These are phyloP conservation scores for Heterobasidion irregulare DNA, from an alignment of 1,284 basidiomycete genomes.

Conservation along the genomic window DNA sequence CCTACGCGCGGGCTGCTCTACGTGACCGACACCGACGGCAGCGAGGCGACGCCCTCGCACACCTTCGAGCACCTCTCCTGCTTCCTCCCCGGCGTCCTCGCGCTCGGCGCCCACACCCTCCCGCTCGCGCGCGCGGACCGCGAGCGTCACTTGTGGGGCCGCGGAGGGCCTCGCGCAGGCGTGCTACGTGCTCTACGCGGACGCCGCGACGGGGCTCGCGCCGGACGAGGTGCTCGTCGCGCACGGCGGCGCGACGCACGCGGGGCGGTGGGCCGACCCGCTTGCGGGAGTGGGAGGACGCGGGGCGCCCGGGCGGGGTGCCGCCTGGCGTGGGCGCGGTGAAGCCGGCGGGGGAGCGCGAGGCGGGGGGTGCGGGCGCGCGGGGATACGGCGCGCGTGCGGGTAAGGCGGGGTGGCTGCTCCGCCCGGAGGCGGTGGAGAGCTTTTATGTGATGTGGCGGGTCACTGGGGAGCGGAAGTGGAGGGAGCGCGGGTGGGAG, in stretches of 20 bases:
- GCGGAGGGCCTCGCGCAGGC: slow-evolving; percentile 62
- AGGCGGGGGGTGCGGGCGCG: slow-evolving; percentile 13
- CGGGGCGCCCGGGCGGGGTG: slow-evolving; percentile 21
- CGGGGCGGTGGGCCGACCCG: slow-evolving; percentile 43
- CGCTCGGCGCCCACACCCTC: slow-evolving; percentile 58
- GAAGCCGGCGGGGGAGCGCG: slow-evolving; percentile 17
- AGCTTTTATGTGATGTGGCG: slow-evolving; percentile 66
- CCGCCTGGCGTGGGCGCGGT: slow-evolving; percentile 41
- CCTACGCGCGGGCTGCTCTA: slow-evolving; percentile 61
- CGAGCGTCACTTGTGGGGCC: slow-evolving; percentile 54
- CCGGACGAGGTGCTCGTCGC: slow-evolving; percentile 39
- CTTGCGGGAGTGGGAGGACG: slow-evolving; percentile 39
- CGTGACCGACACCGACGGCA: slow-evolving; percentile 44
- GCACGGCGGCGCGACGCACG: slow-evolving; percentile 3
- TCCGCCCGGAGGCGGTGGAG: slow-evolving; percentile 57
- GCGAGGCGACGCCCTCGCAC: slow-evolving; percentile 31
- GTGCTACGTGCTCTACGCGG: slow-evolving; percentile 59
- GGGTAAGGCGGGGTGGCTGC: slow-evolving; percentile 35
- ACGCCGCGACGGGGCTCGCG: slow-evolving; percentile 51
- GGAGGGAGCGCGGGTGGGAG: slow-evolving; percentile 72
- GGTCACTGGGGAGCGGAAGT: slow-evolving; percentile 56
- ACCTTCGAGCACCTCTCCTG: slow-evolving; percentile 70
- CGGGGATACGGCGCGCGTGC: slow-evolving; percentile 32
- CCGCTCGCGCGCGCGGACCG: slow-evolving; percentile 28
- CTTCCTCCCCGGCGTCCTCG: slow-evolving; percentile 72